Percentiles rank a stretch among this genome's conserved stretches.
These are phyloP conservation scores for Aphanomyces euteiches DNA, from an alignment of 352 stramenopile genomes.

Conservation along the genomic window DNA sequence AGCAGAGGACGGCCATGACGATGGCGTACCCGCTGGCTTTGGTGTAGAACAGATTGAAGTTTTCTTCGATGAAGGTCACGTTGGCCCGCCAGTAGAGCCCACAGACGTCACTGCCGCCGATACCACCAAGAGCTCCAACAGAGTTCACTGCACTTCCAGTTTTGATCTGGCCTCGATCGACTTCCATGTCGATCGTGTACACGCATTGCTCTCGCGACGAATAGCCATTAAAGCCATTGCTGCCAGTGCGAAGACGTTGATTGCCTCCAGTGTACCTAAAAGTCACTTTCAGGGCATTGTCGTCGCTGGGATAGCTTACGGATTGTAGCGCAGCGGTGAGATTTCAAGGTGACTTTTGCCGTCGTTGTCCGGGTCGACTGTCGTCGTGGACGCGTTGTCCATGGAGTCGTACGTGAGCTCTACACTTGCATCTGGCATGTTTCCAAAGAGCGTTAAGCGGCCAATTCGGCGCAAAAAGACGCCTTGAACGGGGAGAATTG, in stretches of 20 bases:
- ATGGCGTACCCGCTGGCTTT: conserved; percentile 76
- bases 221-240: conserved; percentile 33
- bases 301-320: not conserved
- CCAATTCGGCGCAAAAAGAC: conserved; percentile 69
- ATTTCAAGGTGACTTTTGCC: conserved; percentile 71
- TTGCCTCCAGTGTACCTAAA: conserved; percentile 2
- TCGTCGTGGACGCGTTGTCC: conserved; percentile 25
- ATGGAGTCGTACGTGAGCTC: conserved; percentile 70
- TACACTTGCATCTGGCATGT: conserved; percentile 73
- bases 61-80: conserved; percentile 75
- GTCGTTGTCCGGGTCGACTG: conserved; percentile 36
- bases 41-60: conserved; percentile 76
- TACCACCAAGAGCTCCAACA: conserved; percentile 39
- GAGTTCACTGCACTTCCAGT: conserved; percentile 43
- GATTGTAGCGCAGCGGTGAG: conserved; percentile 68
- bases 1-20: conserved; percentile 81
- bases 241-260: conserved; percentile 60
- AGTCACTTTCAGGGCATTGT: not conserved
- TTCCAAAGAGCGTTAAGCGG: conserved; percentile 78
- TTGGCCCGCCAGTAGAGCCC: conserved; percentile 71
- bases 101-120: conserved; percentile 71
- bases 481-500: conserved; percentile 76
- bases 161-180: conserved; percentile 34
- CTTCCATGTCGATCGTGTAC: conserved; percentile 70
- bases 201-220: conserved; percentile 82